Base-by-base conservation (phyloP, 371 early-diverging fungal genomes). In the Mucor racemosus region DNA sequence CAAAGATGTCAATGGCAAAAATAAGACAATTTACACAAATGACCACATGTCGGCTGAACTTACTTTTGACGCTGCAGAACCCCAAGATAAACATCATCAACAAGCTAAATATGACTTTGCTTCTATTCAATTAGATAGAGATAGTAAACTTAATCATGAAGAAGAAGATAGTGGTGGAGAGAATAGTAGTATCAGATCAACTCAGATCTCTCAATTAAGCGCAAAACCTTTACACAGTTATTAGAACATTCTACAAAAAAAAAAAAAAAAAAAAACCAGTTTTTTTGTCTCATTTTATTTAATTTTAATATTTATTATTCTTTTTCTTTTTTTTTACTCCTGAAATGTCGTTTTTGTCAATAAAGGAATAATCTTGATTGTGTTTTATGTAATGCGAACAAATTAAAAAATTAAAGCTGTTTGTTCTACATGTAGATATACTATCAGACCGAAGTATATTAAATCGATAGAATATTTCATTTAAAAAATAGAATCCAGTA, bases 121-220 rank as follows among this genome's bases (percentile, higher is more conserved):
- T 4, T 62, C 71, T 26, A 58, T 64, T 42, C 57, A 67, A 7
- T 21, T 67, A 21, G 59, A 71, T 26, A 42, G 58, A 42, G 75
- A 71, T 39, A 67, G 58, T 39, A 68, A 74, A 41, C n/a, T 44
- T 11, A 40, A 58, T 19, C 48, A 58, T 0, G 38, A 44, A 35
- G 62, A 74, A 6, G 66, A 64, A 10, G 69, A 66, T 4, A 60
- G 58, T 44, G 56, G 62, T 38, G 55, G 57, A 14, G 58, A 39
- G 14, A 70, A 66, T 7, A 72, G 72, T 57, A 72, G 72, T 60
- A 58, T 72, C n/a, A 60, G 65, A 31, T 75, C 75, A 15, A 64
- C 54, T 4, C 72, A 75, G 15, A 41, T 53, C 21, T 75, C 75
- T 15, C 72, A 75, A 38, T 17, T 65, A 19, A 75, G 75, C 21